A percentile compares a stretch with the other conserved stretches of the same genome.
These are phyloP conservation scores for Candolleomyces eurysporus DNA, from an alignment of 768 basidiomycete species.

Conservation along the genomic window DNA sequence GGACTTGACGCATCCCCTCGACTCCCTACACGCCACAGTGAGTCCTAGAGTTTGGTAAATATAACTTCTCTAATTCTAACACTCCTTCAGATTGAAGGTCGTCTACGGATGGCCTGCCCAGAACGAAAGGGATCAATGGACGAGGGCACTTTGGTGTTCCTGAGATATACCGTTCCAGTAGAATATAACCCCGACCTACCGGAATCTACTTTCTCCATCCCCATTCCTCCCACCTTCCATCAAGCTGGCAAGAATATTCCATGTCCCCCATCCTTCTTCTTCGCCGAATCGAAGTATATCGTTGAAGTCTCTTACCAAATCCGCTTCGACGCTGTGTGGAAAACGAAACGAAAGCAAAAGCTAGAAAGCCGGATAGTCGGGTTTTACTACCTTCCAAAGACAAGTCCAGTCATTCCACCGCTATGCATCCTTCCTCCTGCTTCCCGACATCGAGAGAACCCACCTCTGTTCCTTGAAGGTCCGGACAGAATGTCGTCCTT, in stretches of 20 bases:
- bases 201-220: conserved; percentile 32
- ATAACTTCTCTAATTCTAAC: not conserved
- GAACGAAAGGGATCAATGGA: conserved; percentile 25
- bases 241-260: not conserved
- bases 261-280: conserved; percentile 8
- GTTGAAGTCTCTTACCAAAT: conserved; percentile 7
- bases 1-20: conserved; percentile 33
- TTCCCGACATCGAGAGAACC: conserved; percentile 17
- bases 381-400: conserved; percentile 43
- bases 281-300: conserved; percentile 3
- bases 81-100: conserved; percentile 33
- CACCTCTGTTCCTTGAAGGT: conserved; percentile 22
- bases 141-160: conserved; percentile 22
- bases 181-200: conserved; percentile 19
- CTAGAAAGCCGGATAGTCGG: conserved; percentile 26
- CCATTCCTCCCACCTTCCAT: not conserved
- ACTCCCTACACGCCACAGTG: conserved; percentile 38
- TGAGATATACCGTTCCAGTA: conserved; percentile 27
- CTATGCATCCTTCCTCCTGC: conserved; percentile 29
- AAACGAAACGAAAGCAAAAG: conserved; percentile 1
- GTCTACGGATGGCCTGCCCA: conserved; percentile 28
- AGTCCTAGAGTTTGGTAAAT: conserved; percentile 5
- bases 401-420: conserved; percentile 33
- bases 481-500: conserved; percentile 25
- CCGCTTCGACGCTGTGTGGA: conserved; percentile 3